Evolutionary conservation across 805 yeast species (phyloP).

Genomic region (Helenozyma rhizophorensis): DNA sequence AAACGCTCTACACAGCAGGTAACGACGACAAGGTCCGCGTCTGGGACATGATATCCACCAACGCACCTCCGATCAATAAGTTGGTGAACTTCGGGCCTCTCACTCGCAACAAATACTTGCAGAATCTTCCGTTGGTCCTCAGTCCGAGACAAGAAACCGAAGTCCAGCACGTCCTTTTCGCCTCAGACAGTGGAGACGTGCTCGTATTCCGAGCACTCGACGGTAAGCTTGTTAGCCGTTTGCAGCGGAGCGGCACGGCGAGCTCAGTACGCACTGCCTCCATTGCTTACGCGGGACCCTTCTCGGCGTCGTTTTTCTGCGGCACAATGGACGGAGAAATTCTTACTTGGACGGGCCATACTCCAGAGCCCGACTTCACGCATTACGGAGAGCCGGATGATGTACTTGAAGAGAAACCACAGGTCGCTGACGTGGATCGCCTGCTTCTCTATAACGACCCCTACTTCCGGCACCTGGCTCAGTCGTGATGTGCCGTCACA

Average conservation of each 20-base stretch:
- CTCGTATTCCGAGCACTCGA: conserved; percentile 53
- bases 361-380: conserved; percentile 1
- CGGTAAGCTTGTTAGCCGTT: conserved; percentile 58
- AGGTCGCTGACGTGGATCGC: background rate
- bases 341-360: conserved; percentile 42
- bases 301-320: conserved; percentile 44
- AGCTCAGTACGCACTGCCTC: conserved; percentile 46
- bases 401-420: background rate
- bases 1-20: conserved; percentile 61
- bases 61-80: conserved; percentile 48
- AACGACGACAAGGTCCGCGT: conserved; percentile 75
- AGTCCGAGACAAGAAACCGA: conserved; percentile 51
- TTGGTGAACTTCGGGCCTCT: conserved; percentile 75
- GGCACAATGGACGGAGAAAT: conserved; percentile 71
- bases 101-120: conserved; percentile 57
- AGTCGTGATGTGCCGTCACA: background rate
- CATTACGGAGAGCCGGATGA: background rate
- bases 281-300: conserved; percentile 45
- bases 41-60: conserved; percentile 57
- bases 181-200: conserved; percentile 73
- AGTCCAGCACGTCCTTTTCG: conserved; percentile 57
- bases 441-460: conserved; percentile 10
- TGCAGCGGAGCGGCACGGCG: conserved; percentile 42
- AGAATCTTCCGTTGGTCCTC: conserved; percentile 47
- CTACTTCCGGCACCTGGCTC: conserved; percentile 4